Evolutionary conservation across 352 stramenopile species (phyloP), one percentile per base, ranked within the genome.

Genomic region (Globisporangium acanthophoron): DNA sequence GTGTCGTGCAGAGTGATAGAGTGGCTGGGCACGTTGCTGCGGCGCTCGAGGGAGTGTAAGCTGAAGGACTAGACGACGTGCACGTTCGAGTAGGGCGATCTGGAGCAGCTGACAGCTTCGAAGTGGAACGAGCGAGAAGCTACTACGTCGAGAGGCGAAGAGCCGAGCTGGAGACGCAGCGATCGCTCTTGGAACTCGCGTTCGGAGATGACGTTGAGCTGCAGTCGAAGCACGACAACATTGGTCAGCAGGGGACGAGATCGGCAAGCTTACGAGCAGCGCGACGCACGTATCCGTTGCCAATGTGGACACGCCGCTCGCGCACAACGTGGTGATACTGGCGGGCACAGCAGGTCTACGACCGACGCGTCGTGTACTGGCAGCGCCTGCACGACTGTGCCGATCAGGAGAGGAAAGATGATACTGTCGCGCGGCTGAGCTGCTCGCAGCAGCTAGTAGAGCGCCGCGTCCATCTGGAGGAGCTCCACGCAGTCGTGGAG

Each of bases 281-380:
- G 12, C 3, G n/a, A 73, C 72, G 45, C 47, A 86, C 76, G 41
- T 80, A 86, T 62, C 74, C 76, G 31, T 86, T 80, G 58, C 76
- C 58, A 29, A 86, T 66, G 44, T 79, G 76, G 11, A 85, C 59
- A 5, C 65, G 61, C 24, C 70, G 61, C 53, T 52, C 59, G 0
- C 51, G 45, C 20, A 70, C 52, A 24, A 69, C 50, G 33, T 58
- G 46, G 54, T 53, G 49, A 60, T 27, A 56, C 46, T 7, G 44
- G 41, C 15, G 76, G 76, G 52, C 81, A 76, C 39, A 45, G 47
- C 6, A 87, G 62, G 16, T 80, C 71, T 27, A 89, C 71, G 44
- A 87, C 45, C 0, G 64, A 76, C 13, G 77, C 73, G 43, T 86
- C 78, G 9, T 75, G 76, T 18, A 64, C 66, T 16, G 73, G 66